A percentile compares a stretch with the other conserved stretches of the same genome.
phyloP scores from a whole-genome alignment of 305 asterid species.

The Fraxinus greggii region DNA sequence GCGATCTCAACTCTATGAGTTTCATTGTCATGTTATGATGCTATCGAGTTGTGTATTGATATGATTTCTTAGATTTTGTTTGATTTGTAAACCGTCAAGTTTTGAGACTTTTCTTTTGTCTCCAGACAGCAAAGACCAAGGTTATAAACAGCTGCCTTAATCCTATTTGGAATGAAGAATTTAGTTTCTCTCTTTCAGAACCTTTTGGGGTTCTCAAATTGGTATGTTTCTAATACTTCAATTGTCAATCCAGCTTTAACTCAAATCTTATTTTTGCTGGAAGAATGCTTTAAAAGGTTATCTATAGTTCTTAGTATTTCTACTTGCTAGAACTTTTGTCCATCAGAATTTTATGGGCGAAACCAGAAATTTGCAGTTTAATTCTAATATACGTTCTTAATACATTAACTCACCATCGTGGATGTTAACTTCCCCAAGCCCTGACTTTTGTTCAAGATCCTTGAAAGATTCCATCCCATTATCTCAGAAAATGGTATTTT shows the following conservation, averaged over 20 bases:
- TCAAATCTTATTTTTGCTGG: neutral
- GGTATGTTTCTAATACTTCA: conserved; percentile 25
- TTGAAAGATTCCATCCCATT: neutral
- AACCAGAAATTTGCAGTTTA: neutral
- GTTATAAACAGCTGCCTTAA: conserved; percentile 45
- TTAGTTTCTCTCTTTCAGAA: conserved; percentile 41
- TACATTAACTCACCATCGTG: neutral
- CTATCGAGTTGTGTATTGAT: neutral
- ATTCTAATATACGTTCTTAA: neutral
- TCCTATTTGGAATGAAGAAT: conserved; percentile 57
- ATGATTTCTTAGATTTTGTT: neutral
- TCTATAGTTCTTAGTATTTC: neutral
- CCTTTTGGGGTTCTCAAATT: conserved; percentile 38
- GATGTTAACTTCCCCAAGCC: neutral
- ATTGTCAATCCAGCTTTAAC: neutral
- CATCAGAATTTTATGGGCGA: neutral
- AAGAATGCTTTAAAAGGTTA: neutral
- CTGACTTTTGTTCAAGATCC: neutral
- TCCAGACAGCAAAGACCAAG: conserved; percentile 46
- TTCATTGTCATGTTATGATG: neutral
- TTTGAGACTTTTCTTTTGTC: neutral
- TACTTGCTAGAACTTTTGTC: neutral
- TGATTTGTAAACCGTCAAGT: neutral
- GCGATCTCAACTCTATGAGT: neutral
- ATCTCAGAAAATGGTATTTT: neutral